Evolutionary conservation across 352 stramenopile genomes (phyloP).

Genomic region (Blastocystis sp.): DNA sequence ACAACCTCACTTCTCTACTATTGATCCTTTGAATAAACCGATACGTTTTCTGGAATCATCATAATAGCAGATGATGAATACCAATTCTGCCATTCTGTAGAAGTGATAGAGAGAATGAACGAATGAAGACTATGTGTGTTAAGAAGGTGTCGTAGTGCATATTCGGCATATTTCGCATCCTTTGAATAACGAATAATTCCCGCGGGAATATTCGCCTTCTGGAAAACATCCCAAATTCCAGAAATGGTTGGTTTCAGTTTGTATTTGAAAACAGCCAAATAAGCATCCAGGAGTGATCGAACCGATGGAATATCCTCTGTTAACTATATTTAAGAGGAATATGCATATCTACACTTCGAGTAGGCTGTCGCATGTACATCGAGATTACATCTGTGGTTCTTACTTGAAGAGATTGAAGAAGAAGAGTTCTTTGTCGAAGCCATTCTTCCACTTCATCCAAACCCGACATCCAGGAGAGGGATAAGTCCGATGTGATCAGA

Average conservation of each 20-base stretch:
- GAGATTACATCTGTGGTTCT: not conserved
- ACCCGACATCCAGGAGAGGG: constrained; percentile 39
- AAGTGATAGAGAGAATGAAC: not conserved
- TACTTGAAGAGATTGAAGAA: not conserved
- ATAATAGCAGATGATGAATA: constrained; percentile 30
- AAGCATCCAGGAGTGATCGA: not conserved
- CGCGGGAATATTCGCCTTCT: constrained; percentile 14
- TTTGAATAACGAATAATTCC: constrained; percentile 3
- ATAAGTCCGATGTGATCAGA: not conserved
- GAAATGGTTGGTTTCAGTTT: not conserved
- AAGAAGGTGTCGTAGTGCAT: not conserved
- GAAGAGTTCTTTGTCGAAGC: constrained; percentile 21
- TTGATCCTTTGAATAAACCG: not conserved
- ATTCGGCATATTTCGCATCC: not conserved
- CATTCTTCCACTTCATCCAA: constrained; percentile 54
- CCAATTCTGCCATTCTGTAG: not conserved
- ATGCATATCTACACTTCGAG: not conserved
- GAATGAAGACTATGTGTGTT: constrained; percentile 2
- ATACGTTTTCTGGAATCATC: constrained; percentile 49
- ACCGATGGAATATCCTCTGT: not conserved
- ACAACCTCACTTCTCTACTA: constrained; percentile 33
- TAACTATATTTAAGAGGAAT: not conserved
- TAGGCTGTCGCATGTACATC: not conserved
- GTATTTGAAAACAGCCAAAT: constrained; percentile 14
- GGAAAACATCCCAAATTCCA: constrained; percentile 21